Evolutionary conservation across 371 early-diverging fungal species (phyloP).

Genomic region (Mucor velutinosus): DNA sequence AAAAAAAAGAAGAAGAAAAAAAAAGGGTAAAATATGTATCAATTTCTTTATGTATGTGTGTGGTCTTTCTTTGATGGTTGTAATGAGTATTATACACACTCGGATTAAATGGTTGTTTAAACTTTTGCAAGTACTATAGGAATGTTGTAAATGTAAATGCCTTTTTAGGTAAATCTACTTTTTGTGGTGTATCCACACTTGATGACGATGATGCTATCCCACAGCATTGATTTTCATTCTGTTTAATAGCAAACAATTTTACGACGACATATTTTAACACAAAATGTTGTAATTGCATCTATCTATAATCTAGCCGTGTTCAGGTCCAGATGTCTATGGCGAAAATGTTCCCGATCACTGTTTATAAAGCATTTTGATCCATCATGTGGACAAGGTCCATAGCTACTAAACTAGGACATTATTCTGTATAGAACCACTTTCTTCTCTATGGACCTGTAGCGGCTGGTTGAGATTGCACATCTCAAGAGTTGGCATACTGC

Average conservation of each 20-base stretch:
- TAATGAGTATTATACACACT: conserved; percentile 7
- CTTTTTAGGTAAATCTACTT: not conserved
- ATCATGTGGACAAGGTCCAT: not conserved
- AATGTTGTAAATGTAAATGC: conserved; percentile 10
- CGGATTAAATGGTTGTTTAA: conserved; percentile 9
- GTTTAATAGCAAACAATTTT: not conserved
- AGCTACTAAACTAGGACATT: not conserved
- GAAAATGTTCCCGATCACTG: not conserved
- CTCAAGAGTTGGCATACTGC: too few relatives aligned
- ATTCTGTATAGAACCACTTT: too few relatives aligned
- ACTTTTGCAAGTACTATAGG: not conserved
- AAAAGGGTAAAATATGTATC: conserved; percentile 12
- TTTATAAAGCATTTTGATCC: not conserved
- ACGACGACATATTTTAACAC: not conserved
- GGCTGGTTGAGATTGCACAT: too few relatives aligned
- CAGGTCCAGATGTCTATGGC: not conserved
- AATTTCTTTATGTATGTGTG: not conserved
- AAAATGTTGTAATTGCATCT: not conserved
- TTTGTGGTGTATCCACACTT: too few relatives aligned
- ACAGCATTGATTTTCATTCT: not conserved
- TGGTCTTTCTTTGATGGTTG: conserved; percentile 10
- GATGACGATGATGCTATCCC: not conserved
- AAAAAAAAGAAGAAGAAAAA: not conserved
- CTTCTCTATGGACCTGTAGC: too few relatives aligned
- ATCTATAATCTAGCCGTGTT: not conserved